Evolutionary conservation across 2,329 filamentous ascomycete species (phyloP).

Genomic region (Xylaria sp.): DNA sequence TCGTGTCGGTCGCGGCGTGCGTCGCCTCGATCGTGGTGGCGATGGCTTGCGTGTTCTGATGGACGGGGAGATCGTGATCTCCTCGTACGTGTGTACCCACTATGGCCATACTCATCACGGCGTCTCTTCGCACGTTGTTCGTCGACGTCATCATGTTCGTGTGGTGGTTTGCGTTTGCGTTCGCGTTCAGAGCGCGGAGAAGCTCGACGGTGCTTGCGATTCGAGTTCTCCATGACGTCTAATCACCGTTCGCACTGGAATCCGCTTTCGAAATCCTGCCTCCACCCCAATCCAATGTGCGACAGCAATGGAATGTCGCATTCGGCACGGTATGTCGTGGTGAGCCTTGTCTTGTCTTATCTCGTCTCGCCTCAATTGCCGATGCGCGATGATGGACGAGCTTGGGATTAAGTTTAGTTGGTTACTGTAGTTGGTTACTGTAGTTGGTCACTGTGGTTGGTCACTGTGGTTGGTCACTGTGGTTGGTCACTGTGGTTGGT

Average conservation of each 20-base stretch:
- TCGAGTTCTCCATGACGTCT: constrained; percentile 23
- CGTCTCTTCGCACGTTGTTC: constrained; percentile 27
- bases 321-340: background rate
- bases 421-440: no score
- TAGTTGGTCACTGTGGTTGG: no score
- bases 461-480: no score
- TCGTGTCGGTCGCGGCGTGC: background rate
- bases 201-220: constrained; percentile 6
- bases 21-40: background rate
- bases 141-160: constrained; percentile 25
- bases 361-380: no score
- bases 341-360: no score
- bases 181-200: constrained; percentile 17
- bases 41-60: background rate
- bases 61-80: constrained; percentile 29
- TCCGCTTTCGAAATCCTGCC: constrained; percentile 1
- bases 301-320: background rate
- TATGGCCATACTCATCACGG: constrained; percentile 16
- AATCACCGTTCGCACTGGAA: background rate
- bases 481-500: no score
- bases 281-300: background rate
- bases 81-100: background rate
- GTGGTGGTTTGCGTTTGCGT: constrained; percentile 31
- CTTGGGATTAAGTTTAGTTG: no score
- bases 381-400: no score